Evolutionary conservation across 257 asterid genomes (phyloP).

Genomic region (Ilex asprella): DNA sequence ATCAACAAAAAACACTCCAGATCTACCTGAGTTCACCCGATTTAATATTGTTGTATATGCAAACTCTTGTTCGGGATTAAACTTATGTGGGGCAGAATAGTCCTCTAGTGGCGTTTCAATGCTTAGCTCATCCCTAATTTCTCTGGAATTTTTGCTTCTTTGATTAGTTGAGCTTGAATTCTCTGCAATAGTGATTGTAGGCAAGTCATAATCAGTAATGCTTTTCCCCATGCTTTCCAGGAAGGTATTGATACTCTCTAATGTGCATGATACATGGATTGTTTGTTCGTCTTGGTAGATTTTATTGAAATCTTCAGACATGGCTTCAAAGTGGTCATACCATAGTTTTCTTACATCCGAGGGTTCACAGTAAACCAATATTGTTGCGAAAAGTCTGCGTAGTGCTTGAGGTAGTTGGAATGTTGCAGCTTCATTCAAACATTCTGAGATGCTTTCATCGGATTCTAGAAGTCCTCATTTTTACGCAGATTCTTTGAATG

Average conservation of each 20-base stretch:
- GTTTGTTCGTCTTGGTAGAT: not conserved
- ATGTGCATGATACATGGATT: too few species aligned
- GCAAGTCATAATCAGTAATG: not conserved
- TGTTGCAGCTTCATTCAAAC: constrained; percentile 1
- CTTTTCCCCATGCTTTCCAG: not conserved
- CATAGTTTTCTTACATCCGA: constrained; percentile 1
- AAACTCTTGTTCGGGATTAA: not conserved
- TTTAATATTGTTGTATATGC: not conserved
- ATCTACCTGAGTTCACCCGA: too few species aligned
- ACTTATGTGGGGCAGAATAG: not conserved
- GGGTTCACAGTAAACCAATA: not conserved
- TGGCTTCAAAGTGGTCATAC: constrained; percentile 7
- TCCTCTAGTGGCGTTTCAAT: not conserved
- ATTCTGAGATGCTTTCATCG: constrained; percentile 2
- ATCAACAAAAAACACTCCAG: constrained; percentile 4
- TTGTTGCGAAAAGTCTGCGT: constrained; percentile 2
- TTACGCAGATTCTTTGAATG: constrained; percentile 12
- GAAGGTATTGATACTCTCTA: not conserved
- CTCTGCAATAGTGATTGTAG: too few species aligned
- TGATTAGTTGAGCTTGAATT: too few species aligned
- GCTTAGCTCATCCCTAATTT: not conserved
- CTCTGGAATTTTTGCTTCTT: not conserved
- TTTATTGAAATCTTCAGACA: constrained; percentile 7
- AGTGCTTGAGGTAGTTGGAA: constrained; percentile 10
- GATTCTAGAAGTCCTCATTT: constrained; percentile 14